These are phyloP conservation scores for Nicotiana otophora DNA, from an alignment of 257 asterid species.

Conservation along the genomic window DNA sequence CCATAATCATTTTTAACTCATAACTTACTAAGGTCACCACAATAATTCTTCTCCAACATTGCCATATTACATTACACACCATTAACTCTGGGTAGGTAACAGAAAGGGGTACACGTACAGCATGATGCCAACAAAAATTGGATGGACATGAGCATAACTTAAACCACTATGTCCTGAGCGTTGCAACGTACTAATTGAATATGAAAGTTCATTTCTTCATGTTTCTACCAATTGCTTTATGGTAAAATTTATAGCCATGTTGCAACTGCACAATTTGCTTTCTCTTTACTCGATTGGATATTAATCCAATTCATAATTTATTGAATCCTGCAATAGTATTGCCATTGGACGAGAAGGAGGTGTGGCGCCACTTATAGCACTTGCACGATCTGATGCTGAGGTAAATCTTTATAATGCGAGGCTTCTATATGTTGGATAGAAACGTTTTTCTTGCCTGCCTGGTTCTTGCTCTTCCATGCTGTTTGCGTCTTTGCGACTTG, in stretches of 20 bases:
- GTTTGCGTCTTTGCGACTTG: neutral
- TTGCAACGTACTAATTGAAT: neutral
- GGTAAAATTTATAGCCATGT: neutral
- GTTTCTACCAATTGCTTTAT: neutral
- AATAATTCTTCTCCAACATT: neutral
- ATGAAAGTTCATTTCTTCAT: neutral
- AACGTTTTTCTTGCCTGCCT: neutral
- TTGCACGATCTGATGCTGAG: slow-evolving; percentile 70
- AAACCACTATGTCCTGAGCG: neutral
- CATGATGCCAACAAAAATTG: neutral
- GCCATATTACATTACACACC: neutral
- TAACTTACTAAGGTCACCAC: neutral
- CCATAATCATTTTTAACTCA: neutral
- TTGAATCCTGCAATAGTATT: slow-evolving; percentile 40
- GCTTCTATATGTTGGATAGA: neutral
- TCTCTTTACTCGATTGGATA: slow-evolving; percentile 2
- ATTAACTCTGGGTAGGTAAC: neutral
- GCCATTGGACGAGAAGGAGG: slow-evolving; percentile 95
- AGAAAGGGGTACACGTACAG: neutral
- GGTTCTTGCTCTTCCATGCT: neutral
- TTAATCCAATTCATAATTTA: slow-evolving; percentile 5
- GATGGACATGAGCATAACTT: slow-evolving; percentile 3
- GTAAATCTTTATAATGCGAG: slow-evolving; percentile 24
- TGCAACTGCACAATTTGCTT: neutral
- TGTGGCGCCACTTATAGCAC: slow-evolving; percentile 67